Evolutionary conservation across 2,329 filamentous ascomycete genomes (phyloP).

Genomic region (Trichoderma koningiopsis): DNA sequence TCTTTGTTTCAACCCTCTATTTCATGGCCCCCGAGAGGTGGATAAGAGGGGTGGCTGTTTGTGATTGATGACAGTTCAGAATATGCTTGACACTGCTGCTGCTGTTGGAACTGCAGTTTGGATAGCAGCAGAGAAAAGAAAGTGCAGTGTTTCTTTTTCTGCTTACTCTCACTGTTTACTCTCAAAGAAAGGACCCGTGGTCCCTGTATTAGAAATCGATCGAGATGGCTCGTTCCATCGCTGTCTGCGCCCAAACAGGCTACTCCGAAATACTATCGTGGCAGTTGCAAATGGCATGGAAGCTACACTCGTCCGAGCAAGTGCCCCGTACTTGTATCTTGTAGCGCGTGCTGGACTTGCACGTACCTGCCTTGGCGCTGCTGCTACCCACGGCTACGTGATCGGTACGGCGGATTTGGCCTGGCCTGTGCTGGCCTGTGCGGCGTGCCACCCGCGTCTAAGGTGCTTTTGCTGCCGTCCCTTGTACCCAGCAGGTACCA

Average conservation of each 20-base stretch:
- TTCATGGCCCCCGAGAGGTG: not conserved
- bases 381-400: slow-evolving; percentile 8
- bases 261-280: not conserved
- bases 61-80: not conserved
- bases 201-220: not conserved
- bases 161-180: not conserved
- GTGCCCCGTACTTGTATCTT: not conserved
- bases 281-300: not conserved
- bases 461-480: not conserved
- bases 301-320: not conserved
- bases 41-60: not conserved
- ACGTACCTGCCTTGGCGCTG: not conserved
- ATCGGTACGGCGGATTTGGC: slow-evolving; percentile 6
- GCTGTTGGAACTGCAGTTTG: no score
- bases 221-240: not conserved
- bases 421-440: slow-evolving; percentile 17
- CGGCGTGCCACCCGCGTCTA: not conserved
- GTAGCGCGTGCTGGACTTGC: not conserved
- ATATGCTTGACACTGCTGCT: not conserved
- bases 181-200: not conserved
- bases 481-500: slow-evolving; percentile 13
- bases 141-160: not conserved
- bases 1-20: not conserved
- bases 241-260: not conserved
- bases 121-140: not conserved